These are phyloP conservation scores for Kondoa subrosea DNA, from an alignment of 768 basidiomycete genomes.

Conservation along the genomic window DNA sequence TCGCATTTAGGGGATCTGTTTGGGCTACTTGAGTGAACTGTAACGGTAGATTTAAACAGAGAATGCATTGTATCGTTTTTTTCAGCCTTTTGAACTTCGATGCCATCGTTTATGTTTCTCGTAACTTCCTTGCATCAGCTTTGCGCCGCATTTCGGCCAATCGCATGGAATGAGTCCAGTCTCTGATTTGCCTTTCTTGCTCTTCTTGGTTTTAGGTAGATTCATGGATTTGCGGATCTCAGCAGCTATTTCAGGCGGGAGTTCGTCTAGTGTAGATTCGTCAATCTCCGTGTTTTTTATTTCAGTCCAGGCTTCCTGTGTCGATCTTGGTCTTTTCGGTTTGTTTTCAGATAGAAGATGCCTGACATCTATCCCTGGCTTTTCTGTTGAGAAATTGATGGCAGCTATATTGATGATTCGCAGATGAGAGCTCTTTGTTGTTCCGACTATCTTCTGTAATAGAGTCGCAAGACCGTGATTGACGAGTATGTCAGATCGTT, in stretches of 20 bases:
- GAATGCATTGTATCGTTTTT: not conserved
- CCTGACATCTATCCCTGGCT: not conserved
- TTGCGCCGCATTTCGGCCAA: not conserved
- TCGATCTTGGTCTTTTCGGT: not conserved
- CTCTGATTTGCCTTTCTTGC: not conserved
- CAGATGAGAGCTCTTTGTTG: not conserved
- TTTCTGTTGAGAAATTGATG: not conserved
- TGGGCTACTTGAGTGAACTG: too few relatives aligned
- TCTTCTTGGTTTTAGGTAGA: not conserved
- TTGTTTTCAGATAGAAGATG: not conserved
- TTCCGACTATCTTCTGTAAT: constrained; percentile 4
- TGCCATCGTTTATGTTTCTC: not conserved
- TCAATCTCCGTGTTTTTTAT: not conserved
- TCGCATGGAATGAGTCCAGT: not conserved
- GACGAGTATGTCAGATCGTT: constrained; percentile 9
- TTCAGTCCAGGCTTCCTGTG: not conserved
- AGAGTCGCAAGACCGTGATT: constrained; percentile 5
- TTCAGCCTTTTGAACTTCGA: not conserved
- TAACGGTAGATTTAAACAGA: too few relatives aligned
- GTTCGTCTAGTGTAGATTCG: not conserved
- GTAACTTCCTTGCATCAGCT: not conserved
- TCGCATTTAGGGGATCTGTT: too few relatives aligned
- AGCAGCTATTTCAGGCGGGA: not conserved
- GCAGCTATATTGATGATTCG: constrained; percentile 7
- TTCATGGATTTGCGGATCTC: too few relatives aligned